Base-by-base conservation (phyloP, 1,284 basidiomycete genomes). In the Sphagnurus paluster region DNA sequence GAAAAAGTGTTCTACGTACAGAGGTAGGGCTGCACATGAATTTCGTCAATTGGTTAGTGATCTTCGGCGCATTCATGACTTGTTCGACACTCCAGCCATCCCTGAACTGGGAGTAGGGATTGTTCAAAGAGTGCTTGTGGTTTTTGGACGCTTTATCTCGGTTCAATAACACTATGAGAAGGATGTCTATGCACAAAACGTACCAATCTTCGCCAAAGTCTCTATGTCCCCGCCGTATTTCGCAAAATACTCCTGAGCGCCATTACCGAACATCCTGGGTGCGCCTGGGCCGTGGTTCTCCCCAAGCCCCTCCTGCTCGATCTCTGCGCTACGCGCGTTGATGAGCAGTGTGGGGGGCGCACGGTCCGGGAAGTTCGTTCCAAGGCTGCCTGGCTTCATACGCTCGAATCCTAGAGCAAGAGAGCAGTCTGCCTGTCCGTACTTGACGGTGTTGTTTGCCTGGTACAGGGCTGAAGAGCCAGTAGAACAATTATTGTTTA, bases 1-100 rank as follows among this genome's bases (percentile, higher is more conserved):
- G 23, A 42, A 11, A 4, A 16, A n/a, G 33, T 17, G 45, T 5
- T 16, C 17, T 5, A 55, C 60, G 46, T 46, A 83, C 83, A 4
- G 84, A 87, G 26, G 91, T 93, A 1, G 91, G 91, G 54, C 86
- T 90, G 61, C 91, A 94, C 90, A 93, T 92, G 61, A 81, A 87
- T 60, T 88, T 86, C 2, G 90, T 93, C 35, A 93, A 67, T 59
- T 90, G 79, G 40, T 81, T 82, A 23, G 77, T 87, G 60, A 92
- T 82, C 66, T 80, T 83, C 2, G 77, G 75, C 1, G 84, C 75
- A 9, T 74, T 72, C 39, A 88, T 61, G 16, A 92, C 77, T 56
- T 91, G 76, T 52, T 90, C 81, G 9, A 79, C 77, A 23, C 73
- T 82, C 84, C 86, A 89, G 5, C 84, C 84, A 55, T 84, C 76